Evolutionary conservation across 345 rosid species (phyloP), one percentile per base, ranked within the genome.

Genomic region (Ceriops tagal): DNA sequence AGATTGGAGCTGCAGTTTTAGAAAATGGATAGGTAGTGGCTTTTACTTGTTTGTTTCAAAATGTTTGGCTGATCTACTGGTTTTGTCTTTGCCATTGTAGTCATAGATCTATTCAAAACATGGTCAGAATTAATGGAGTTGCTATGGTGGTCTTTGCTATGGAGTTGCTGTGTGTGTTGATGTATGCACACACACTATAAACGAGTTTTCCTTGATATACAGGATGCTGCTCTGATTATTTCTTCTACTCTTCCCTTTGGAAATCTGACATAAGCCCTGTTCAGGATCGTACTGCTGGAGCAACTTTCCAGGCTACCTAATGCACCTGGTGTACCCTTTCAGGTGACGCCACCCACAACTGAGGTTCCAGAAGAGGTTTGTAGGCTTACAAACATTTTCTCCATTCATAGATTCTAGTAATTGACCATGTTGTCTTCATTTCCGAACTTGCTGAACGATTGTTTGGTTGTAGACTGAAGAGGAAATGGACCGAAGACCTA

Each of bases 241-340:
- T 64, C 39, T 43, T 61, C 58, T 47, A 61, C 58, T 53, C 52
- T 46, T 43, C 59, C 77, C 66, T 63, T 64, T 31, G 71, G 66
- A 22, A 56, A 22, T 49, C 52, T 65, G 30, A 31, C 51, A 5
- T 52, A 19, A 18, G 10, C 35, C 52, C 47, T 62, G 6, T 59
- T 67, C 77, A 86, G 89, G 89, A 81, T 15, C 72, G 76, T 77
- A 28, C 68, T 83, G 27, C 62, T 86, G 10, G 87, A 73, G 83
- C 93, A 86, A 73, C 83, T 86, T 53, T 78, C 89, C 5, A 81
- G 79, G 79, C 70, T 88, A 31, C 72, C 83, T 55, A 83, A 85
- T 74, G 83, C 93, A 67, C 93, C 93, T 13, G 83, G 90, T 76
- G 84, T 84, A 52, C 88, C 89, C 58, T 88, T 88, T 66, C 85